Conservation (phyloP, 2,329 filamentous ascomycete genomes). For the Tolypocladium pustulatum region DNA sequence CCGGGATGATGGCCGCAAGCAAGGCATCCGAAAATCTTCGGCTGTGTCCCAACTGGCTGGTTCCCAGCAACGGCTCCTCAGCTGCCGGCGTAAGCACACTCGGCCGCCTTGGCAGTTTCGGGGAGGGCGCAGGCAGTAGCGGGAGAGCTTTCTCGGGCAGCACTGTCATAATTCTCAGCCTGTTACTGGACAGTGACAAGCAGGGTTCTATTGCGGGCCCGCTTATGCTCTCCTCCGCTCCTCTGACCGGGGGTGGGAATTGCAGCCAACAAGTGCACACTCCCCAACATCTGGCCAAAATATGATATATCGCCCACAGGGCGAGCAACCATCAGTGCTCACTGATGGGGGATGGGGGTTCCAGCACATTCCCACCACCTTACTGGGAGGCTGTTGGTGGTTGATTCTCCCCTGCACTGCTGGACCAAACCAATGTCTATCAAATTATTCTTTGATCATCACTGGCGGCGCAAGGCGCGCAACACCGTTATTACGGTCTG, state of each 20-base stretch:
- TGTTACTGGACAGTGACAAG: background rate
- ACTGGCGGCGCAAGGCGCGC: background rate
- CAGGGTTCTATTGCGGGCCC: background rate
- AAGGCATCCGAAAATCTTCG: background rate
- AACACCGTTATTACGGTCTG: no score
- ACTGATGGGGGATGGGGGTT: background rate
- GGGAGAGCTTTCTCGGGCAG: background rate
- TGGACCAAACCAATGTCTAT: background rate
- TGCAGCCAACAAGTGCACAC: background rate
- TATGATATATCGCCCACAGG: constrained; percentile 8
- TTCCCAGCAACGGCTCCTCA: background rate
- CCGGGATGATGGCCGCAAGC: background rate
- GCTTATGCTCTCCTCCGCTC: background rate
- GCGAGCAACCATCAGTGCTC: background rate
- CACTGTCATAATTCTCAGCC: background rate
- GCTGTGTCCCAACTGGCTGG: background rate
- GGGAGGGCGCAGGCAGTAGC: background rate
- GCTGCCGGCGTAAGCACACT: background rate
- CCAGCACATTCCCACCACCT: background rate
- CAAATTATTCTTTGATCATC: background rate
- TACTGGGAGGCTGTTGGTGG: background rate
- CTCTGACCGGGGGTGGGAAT: background rate
- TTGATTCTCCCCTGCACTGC: background rate
- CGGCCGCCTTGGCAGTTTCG: background rate
- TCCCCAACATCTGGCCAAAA: constrained; percentile 2